Evolutionary conservation across 169 alveolate genomes (phyloP).

Genomic region (Plasmodium inui): DNA sequence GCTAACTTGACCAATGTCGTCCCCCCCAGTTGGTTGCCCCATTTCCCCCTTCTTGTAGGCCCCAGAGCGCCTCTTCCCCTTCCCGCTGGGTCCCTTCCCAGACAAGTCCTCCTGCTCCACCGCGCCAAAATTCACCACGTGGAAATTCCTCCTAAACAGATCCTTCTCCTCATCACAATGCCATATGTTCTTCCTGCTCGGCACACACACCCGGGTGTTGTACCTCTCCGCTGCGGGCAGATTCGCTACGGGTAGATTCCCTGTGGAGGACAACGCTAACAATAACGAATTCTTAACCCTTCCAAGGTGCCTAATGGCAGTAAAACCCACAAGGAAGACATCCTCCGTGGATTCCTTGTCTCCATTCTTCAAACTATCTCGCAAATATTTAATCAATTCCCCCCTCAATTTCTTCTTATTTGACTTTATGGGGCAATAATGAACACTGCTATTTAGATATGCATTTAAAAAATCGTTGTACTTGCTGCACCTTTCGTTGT

Average conservation of each 20-base stretch:
- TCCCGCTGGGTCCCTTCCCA: neutral
- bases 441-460: conserved; percentile 10
- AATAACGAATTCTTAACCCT: conserved; percentile 28
- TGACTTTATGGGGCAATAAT: conserved; percentile 59
- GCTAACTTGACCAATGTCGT: no score
- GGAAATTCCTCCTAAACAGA: conserved; percentile 23
- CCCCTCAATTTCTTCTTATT: conserved; percentile 41
- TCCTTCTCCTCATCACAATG: conserved; percentile 18
- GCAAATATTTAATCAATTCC: conserved; percentile 39
- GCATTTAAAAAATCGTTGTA: conserved; percentile 41
- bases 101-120: neutral
- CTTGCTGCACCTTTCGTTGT: conserved; percentile 45
- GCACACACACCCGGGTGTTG: neutral
- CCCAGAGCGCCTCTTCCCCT: neutral
- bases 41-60: neutral
- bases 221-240: neutral
- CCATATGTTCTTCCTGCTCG: neutral
- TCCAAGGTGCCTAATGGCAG: conserved; percentile 56
- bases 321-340: conserved; percentile 40
- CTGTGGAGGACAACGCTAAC: neutral
- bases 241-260: neutral
- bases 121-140: neutral
- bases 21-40: neutral
- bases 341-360: neutral
- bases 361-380: conserved; percentile 9